Evolutionary conservation across 257 asterid species (phyloP), one percentile per base, ranked within the genome.

Genomic region (Striga asiatica): DNA sequence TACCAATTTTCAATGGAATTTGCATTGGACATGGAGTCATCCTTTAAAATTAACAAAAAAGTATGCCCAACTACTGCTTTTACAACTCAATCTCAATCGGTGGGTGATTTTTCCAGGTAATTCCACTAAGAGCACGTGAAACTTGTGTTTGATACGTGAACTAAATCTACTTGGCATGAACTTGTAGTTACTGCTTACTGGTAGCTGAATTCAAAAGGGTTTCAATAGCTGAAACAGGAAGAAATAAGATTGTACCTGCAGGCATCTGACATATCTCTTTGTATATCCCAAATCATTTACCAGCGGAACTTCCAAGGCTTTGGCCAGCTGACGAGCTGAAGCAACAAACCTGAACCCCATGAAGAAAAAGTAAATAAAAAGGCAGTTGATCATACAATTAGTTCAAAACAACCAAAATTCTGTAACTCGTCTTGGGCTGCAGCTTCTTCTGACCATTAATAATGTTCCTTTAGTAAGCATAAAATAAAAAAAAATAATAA

Each of bases 251-350:
- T 25, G 61, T 66, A 92, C 98, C 97, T 92, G 98, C 48, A 92
- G 80, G 60, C 98, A 92, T 20, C 98, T 81, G 18, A 92, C 97
- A 6, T 84, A 92, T 87, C 98, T 71, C 81, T 91, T 92, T 21
- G 95, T 87, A 67, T 88, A 88, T 54, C 98, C 98, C 67, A 92
- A 73, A 77, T 92, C 98, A 65, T 92, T 92, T 56, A 92, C 97
- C 60, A 88, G 59, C 2, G 98, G 98, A 42, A 82, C 94, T 74
- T 92, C 98, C 80, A 87, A 71, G 46, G 97, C 85, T 71, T 92
- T 92, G 57, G 93, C 94, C 56, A 92, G 68, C 62, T 92, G 97
- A 68, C 95, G 93, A 66, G 93, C 98, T 50, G 98, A 82, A 41
- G 94, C 77, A 69, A 84, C 85, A 76, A 88, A 84, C 98, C 97